These are phyloP conservation scores for Prosopis cineraria DNA, from an alignment of 306 rosid species.

Conservation along the genomic window DNA sequence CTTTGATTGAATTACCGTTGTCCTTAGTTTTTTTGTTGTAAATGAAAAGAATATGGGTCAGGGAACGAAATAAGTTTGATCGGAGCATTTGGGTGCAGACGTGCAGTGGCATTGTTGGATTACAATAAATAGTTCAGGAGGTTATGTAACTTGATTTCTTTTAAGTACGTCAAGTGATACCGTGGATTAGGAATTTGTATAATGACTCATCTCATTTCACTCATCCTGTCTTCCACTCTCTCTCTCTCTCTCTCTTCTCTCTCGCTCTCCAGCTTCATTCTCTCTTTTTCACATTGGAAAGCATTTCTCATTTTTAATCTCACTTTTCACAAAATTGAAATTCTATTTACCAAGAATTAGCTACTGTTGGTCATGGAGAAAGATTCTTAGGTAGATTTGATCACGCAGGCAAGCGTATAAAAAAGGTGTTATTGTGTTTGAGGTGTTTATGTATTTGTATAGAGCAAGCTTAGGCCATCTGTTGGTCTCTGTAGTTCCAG, in stretches of 20 bases:
- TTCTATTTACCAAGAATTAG: background rate
- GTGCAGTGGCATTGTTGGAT: constrained; percentile 16
- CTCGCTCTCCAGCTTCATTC: too few species aligned
- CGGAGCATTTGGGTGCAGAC: constrained; percentile 2
- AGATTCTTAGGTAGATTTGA: background rate
- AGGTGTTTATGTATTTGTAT: too few species aligned
- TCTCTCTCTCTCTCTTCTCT: too few species aligned
- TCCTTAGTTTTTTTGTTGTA: constrained; percentile 7
- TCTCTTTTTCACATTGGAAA: background rate
- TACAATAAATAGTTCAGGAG: constrained; percentile 21
- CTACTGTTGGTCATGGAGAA: background rate
- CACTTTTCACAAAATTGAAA: background rate
- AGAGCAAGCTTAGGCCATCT: background rate
- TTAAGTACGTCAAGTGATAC: background rate
- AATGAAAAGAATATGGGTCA: constrained; percentile 23
- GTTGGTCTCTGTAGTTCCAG: background rate
- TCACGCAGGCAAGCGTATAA: too few species aligned
- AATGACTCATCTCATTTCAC: background rate
- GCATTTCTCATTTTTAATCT: background rate
- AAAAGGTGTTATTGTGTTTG: too few species aligned
- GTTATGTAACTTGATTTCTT: background rate
- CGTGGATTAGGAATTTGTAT: background rate
- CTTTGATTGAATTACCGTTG: constrained; percentile 4
- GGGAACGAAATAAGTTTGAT: constrained; percentile 25
- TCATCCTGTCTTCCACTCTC: background rate